A percentile compares a stretch with the other conserved stretches of the same genome.
These are phyloP conservation scores for Aquilaria sinensis DNA, from an alignment of 345 rosid genomes.

Conservation along the genomic window DNA sequence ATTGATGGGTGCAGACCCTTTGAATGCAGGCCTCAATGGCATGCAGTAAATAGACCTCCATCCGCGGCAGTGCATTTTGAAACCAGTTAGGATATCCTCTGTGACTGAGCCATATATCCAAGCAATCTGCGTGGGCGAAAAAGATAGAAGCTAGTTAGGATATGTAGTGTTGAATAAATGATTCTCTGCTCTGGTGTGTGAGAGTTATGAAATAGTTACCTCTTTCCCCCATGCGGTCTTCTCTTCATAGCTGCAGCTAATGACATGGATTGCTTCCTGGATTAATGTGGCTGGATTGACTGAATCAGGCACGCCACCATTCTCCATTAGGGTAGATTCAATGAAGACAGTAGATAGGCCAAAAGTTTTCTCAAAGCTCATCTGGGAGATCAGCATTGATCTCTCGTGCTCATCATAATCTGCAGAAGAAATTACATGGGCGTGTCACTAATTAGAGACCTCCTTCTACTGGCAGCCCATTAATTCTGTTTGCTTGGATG, in stretches of 20 bases:
- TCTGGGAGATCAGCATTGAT: conserved; percentile 88
- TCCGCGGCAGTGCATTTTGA: conserved; percentile 98
- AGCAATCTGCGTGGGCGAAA: conserved; percentile 53
- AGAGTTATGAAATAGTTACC: conserved; percentile 30
- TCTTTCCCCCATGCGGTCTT: conserved; percentile 99
- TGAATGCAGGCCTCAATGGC: conserved; percentile 96
- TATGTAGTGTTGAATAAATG: background rate
- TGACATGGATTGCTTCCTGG: conserved; percentile 97
- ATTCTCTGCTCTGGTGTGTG: too few relatives aligned
- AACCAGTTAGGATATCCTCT: conserved; percentile 93
- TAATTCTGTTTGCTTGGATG: background rate
- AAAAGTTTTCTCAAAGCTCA: conserved; percentile 94
- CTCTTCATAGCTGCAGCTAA: conserved; percentile 92
- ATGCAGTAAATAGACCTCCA: conserved; percentile 98
- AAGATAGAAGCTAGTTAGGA: background rate
- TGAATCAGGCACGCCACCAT: conserved; percentile 93
- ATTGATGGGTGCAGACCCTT: conserved; percentile 99
- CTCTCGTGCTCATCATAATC: conserved; percentile 91
- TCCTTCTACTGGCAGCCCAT: conserved; percentile 1
- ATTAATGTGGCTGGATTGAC: conserved; percentile 72
- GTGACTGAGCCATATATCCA: conserved; percentile 98
- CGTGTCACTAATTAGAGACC: conserved; percentile 1
- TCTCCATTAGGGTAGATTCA: conserved; percentile 86
- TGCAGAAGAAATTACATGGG: conserved; percentile 21
- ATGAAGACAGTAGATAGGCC: conserved; percentile 92